Conservation (phyloP, 768 basidiomycete species). For the Cubamyces sp. region DNA sequence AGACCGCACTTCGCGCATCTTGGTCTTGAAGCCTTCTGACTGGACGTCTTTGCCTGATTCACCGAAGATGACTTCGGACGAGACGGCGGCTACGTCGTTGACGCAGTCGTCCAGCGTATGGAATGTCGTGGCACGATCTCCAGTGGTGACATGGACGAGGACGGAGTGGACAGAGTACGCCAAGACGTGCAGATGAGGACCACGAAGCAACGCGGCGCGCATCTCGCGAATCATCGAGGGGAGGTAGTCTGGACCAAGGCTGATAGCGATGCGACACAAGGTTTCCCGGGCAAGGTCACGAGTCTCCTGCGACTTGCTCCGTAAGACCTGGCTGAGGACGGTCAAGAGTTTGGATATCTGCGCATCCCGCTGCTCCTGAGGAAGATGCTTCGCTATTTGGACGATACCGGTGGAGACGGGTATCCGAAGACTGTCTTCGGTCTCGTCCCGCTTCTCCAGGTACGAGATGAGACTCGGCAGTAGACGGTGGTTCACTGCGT, state of each 20-base stretch:
- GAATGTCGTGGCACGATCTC: conserved; percentile 58
- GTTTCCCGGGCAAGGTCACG: conserved; percentile 86
- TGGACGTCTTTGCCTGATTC: conserved; percentile 89
- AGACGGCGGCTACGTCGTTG: conserved; percentile 76
- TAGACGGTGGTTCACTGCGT: conserved; percentile 75
- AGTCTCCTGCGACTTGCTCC: conserved; percentile 93
- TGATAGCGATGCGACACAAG: conserved; percentile 74
- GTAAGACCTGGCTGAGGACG: conserved; percentile 83
- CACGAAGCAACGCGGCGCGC: conserved; percentile 81
- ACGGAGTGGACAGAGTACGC: conserved; percentile 84
- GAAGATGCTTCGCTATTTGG: conserved; percentile 81
- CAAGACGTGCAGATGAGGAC: conserved; percentile 92
- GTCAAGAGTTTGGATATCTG: conserved; percentile 82
- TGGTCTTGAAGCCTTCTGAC: conserved; percentile 91
- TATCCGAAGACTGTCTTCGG: conserved; percentile 84
- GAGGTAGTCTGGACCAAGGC: conserved; percentile 75
- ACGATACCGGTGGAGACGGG: conserved; percentile 88
- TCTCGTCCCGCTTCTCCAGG: conserved; percentile 80
- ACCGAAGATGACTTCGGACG: conserved; percentile 91
- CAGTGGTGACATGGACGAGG: conserved; percentile 76
- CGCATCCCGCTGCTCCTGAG: conserved; percentile 57
- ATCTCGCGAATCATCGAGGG: conserved; percentile 77
- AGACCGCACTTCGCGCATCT: conserved; percentile 87
- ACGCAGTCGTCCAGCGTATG: conserved; percentile 74
- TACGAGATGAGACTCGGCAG: conserved; percentile 81